phyloP scores from a whole-genome alignment of 1,284 basidiomycete species.

The Ceratobasidium theobromae region DNA sequence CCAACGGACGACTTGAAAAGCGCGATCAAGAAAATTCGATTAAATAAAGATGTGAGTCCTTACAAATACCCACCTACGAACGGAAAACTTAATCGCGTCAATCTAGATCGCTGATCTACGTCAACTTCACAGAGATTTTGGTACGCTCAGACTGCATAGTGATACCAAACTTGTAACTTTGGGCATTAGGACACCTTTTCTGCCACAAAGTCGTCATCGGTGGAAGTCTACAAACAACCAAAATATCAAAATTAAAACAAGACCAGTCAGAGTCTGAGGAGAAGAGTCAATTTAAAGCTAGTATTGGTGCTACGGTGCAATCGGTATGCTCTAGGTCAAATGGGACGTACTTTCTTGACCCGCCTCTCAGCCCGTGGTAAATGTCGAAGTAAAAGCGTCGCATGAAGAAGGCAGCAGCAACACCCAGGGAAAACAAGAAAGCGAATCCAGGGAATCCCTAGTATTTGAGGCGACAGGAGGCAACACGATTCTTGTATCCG shows the following conservation, averaged over 20 bases:
- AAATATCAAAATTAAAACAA: neutral
- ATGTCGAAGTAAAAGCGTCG: neutral
- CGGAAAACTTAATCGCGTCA: neutral
- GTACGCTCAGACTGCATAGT: neutral
- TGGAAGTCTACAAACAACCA: constrained; percentile 7
- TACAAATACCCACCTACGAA: too few species aligned
- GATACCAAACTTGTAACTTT: neutral
- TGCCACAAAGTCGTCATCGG: constrained; percentile 1
- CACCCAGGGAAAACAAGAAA: neutral
- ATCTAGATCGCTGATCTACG: neutral
- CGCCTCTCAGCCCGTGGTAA: neutral
- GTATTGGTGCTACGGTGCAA: constrained; percentile 1
- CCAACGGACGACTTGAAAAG: neutral
- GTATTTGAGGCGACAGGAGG: constrained; percentile 5
- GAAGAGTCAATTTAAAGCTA: neutral
- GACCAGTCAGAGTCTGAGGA: neutral
- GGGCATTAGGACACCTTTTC: neutral
- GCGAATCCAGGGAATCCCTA: neutral
- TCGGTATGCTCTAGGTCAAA: neutral
- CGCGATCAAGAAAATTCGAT: neutral
- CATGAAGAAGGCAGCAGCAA: neutral
- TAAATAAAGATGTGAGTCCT: neutral
- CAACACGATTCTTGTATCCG: neutral
- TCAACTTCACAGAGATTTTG: constrained; percentile 8
- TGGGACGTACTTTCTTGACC: neutral